These are phyloP conservation scores for Neurospora tetrasperma DNA, from an alignment of 495 filamentous ascomycete species.

Conservation along the genomic window DNA sequence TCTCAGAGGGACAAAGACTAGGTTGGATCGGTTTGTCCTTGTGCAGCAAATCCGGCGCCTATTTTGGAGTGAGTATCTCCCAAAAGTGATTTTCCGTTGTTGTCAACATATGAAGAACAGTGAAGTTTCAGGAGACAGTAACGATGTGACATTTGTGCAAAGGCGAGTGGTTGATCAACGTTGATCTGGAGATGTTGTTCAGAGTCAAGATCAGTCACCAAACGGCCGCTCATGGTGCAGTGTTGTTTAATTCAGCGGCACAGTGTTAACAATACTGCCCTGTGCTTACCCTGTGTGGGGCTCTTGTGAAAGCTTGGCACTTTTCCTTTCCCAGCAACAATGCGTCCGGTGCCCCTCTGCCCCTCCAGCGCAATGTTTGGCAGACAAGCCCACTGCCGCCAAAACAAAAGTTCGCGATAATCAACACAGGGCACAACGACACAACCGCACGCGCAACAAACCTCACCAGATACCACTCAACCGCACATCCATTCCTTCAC, in stretches of 20 bases:
- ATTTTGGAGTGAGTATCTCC: too few species aligned
- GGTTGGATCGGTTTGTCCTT: background rate
- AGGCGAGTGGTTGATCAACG: background rate
- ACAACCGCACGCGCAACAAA: background rate
- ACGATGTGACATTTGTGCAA: background rate
- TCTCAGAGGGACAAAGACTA: background rate
- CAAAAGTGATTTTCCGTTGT: too few species aligned
- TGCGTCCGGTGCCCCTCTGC: background rate
- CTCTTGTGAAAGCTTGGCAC: background rate
- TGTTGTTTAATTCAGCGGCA: background rate
- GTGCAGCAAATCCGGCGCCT: background rate
- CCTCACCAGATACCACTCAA: background rate
- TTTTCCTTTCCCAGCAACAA: background rate
- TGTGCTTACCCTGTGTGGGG: background rate
- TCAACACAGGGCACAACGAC: background rate
- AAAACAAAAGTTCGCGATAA: slow-evolving; percentile 1
- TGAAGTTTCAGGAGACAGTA: too few species aligned
- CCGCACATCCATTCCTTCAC: background rate
- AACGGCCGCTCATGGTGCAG: too few species aligned
- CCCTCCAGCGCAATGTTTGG: background rate
- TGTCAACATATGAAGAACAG: too few species aligned
- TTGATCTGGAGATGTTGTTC: background rate
- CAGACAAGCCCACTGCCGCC: background rate
- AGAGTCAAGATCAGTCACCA: background rate
- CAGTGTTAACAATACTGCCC: background rate